Percentiles rank a stretch among this genome's conserved stretches.
Evolutionary conservation across 805 yeast genomes (phyloP).

Genomic region (Sugiyamaella floridensis): DNA sequence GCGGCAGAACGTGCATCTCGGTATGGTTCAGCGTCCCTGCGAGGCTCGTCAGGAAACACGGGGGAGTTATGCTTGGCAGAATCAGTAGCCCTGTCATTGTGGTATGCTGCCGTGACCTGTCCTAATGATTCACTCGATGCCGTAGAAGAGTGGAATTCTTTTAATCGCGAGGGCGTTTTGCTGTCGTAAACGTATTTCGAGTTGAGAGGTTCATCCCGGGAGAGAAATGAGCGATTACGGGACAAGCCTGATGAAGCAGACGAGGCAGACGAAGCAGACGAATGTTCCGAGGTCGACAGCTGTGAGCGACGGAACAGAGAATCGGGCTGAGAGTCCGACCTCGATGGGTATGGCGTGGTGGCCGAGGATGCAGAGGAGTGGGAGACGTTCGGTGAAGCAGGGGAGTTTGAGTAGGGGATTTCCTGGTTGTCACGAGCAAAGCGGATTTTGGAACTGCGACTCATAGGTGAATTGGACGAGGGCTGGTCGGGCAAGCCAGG

Average conservation of each 20-base stretch:
- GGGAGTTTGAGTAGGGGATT: slow-evolving; percentile 2
- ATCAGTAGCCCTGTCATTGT: not conserved
- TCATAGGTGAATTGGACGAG: not conserved
- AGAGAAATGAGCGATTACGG: not conserved
- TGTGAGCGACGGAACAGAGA: not conserved
- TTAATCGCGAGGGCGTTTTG: slow-evolving; percentile 5
- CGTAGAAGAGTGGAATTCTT: not conserved
- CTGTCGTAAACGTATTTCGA: not conserved
- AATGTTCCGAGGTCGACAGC: not conserved
- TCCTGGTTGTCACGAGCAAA: slow-evolving; percentile 12
- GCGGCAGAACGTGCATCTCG: not conserved
- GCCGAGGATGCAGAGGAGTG: not conserved
- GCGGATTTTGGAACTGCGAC: slow-evolving; percentile 3
- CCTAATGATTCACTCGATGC: not conserved
- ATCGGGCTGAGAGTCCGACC: not conserved
- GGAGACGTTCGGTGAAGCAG: not conserved
- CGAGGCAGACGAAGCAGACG: not conserved
- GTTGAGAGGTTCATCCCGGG: not conserved
- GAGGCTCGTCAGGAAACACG: not conserved
- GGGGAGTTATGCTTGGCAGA: not conserved
- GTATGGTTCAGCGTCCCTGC: not conserved
- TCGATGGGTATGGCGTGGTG: not conserved
- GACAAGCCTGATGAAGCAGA: not conserved
- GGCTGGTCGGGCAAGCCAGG: not conserved
- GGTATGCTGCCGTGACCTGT: not conserved